Evolutionary conservation across 768 basidiomycete species (phyloP).

Genomic region (Mycena polygramma): DNA sequence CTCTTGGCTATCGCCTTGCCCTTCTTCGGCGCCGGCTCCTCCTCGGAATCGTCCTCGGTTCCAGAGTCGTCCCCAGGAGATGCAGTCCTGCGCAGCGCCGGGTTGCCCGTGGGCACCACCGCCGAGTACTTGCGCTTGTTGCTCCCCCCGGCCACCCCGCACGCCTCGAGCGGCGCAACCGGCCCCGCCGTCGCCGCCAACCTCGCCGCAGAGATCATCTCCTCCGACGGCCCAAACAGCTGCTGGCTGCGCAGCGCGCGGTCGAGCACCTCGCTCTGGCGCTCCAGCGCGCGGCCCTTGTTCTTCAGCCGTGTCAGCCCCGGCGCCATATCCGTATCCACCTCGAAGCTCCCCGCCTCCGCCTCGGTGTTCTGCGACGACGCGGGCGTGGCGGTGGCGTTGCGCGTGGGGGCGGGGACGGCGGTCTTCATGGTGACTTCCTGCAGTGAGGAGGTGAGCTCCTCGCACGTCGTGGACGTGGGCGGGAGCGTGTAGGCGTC

Average conservation of each 20-base stretch:
- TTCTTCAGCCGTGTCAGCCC: conserved; percentile 37
- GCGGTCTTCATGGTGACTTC: conserved; percentile 3
- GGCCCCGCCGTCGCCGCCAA: background rate
- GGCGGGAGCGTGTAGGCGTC: conserved; percentile 7
- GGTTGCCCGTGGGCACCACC: background rate
- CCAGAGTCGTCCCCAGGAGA: background rate
- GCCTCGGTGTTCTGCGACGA: too few relatives aligned
- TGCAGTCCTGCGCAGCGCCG: background rate
- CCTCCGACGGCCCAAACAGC: conserved; percentile 65
- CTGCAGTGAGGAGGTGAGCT: background rate
- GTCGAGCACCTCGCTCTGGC: conserved; percentile 60
- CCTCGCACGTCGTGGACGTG: background rate
- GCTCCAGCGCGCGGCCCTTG: conserved; percentile 49
- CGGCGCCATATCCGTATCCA: conserved; percentile 35
- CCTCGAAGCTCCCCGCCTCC: too few relatives aligned
- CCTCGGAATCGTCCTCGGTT: background rate
- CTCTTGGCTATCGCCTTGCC: conserved; percentile 11
- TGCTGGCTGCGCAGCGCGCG: conserved; percentile 56
- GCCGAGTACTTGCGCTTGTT: conserved; percentile 11
- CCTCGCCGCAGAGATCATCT: conserved; percentile 56
- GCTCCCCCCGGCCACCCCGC: background rate
- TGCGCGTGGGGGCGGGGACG: background rate
- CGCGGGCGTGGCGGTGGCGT: background rate
- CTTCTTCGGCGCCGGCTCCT: conserved; percentile 6
- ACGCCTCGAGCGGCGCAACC: background rate